Base-by-base conservation (phyloP, 2,329 filamentous ascomycete species). In the Clonostachys rosea region DNA sequence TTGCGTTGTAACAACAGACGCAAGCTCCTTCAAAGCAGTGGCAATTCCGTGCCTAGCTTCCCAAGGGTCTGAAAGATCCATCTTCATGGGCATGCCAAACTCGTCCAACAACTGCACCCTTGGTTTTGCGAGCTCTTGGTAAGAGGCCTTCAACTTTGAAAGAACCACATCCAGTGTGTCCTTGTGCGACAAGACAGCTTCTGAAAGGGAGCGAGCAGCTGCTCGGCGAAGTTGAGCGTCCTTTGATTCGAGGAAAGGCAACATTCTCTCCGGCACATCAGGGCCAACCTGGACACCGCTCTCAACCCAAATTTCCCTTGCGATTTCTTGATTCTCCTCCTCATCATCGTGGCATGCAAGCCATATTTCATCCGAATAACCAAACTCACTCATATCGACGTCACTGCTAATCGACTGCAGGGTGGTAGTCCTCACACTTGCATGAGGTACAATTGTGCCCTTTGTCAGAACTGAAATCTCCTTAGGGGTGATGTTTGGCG, bases 51-150 rank as follows among this genome's bases (percentile, higher is more conserved):
- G 91, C 54, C 95, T 81, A 12, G 83, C 81, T 64, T 96, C 91
- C 92, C 92, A 99, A 3, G 86, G 87, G 66, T 99, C 94, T 6
- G 87, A 80, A 11, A 91, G 73, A 54, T 97, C 89, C 61, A 86
- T 84, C 69, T 95, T 97, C 59, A 84, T 86, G 4, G 90, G 88
- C 88, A 99, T 96, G 46, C 95, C 94, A 61, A 90, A 97, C 53
- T 92, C 87, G 61, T 99, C 92, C 37, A 92, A 83, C 58, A 92
- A 84, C 11, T 91, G 89, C 42, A 87, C 81, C 49, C 87, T 84
- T 2, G 91, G 88, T 63, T 94, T 95, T 7, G 89, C 86, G 53
- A 92, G 80, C 52, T 91, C 84, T 41, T 76, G 66, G 62, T 99
- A 99, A 3, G 80, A 81, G 6, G 77, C 69, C 59, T 90, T 77